Evolutionary conservation across 495 filamentous ascomycete species (phyloP), one percentile per base, ranked within the genome.

Genomic region (Extremus antarcticus): DNA sequence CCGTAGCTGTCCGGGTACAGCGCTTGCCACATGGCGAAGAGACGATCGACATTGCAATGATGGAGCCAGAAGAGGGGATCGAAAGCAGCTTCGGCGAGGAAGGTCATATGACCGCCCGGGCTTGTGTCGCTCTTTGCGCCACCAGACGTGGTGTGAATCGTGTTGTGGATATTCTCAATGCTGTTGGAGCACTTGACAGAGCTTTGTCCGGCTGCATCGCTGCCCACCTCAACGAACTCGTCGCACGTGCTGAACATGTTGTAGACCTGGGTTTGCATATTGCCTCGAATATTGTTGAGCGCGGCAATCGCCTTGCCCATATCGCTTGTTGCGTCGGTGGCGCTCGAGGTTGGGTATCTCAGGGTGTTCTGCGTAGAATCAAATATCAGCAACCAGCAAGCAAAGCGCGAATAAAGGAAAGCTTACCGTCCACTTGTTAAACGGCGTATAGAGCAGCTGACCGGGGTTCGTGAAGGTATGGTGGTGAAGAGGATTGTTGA

Each of bases 1-100:
- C 53, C 56, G 46, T 63, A 65, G 13, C 39, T 39, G 38, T 53
- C 58, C 7, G 63, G 63, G 41, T 63, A 47, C 24, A 58, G 45
- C 4, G 47, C 47, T 24, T 63, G 61, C 63, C 63, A 65, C 53
- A 65, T 46, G 51, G 63, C 63, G 43, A 61, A 61, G 41, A 63
- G 51, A 21, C 63, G 60, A 39, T 65, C 63, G 10, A 65, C 63
- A 24, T 65, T 65, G 43, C 40, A 48, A 29, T 65, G 63, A 40
- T 65, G 63, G 13, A 65, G 63, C 60, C 61, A 65, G 53, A 65
- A 65, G 40, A 63, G 47, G 7, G 63, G 63, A 39, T 65, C 63
- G 43, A 63, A 65, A 3, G 61, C 53, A 4, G 61, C 57, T 17
- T 17, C 20, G 2, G 60, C 32, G 13, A 65, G 52, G 53, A 61